phyloP scores from a whole-genome alignment of 1,284 basidiomycete genomes.

The Cutaneotrichosporon sp. region DNA sequence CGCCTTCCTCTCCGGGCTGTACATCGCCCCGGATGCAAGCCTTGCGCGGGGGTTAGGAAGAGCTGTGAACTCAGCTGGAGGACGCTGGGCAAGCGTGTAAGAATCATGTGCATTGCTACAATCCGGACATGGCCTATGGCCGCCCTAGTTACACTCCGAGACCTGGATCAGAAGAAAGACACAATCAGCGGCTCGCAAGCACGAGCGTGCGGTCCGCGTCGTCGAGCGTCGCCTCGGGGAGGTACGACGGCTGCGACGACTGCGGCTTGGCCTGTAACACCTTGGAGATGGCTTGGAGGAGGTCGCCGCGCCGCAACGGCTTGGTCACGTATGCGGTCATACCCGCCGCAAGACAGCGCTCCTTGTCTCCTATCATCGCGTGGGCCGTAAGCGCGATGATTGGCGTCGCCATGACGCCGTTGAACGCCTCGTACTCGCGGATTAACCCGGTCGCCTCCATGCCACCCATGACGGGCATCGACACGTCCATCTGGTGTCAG shows the following conservation, averaged over 20 bases:
- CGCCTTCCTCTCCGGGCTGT: no score
- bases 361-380: constrained; percentile 91
- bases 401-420: constrained; percentile 72
- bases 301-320: constrained; percentile 45
- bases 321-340: constrained; percentile 29
- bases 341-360: constrained; percentile 87
- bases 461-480: constrained; percentile 82
- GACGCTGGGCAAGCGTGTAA: no score
- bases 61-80: no score
- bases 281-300: constrained; percentile 51
- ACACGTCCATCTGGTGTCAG: constrained; percentile 84
- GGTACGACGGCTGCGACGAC: constrained; percentile 7
- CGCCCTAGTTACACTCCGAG: constrained; percentile 1
- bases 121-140: background rate
- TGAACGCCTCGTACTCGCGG: constrained; percentile 71
- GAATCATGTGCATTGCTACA: constrained; percentile 6
- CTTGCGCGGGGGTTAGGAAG: no score
- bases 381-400: constrained; percentile 86
- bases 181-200: constrained; percentile 18
- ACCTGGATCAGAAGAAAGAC: background rate
- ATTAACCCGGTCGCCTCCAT: constrained; percentile 59
- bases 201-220: constrained; percentile 21
- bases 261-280: constrained; percentile 36
- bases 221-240: constrained; percentile 16
- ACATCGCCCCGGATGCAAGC: no score